A percentile compares a stretch with the other conserved stretches of the same genome.
These are phyloP conservation scores for Rhodamnia argentea DNA, from an alignment of 345 rosid genomes.

Conservation along the genomic window DNA sequence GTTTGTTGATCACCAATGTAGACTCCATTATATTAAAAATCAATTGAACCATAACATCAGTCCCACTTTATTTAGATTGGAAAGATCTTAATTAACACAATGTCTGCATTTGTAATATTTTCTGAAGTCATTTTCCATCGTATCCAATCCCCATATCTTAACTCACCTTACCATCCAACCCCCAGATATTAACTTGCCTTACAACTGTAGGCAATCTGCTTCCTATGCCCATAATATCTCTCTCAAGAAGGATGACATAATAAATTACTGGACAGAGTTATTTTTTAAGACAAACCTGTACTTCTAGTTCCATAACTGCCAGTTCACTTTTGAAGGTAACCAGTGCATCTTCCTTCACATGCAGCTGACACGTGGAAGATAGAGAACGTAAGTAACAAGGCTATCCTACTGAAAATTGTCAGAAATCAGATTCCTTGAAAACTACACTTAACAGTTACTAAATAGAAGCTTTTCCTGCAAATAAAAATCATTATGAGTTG, in stretches of 20 bases:
- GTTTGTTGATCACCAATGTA: background rate
- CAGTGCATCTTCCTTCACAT: constrained; percentile 43
- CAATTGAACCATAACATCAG: background rate
- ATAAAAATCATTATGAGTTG: background rate
- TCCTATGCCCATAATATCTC: background rate
- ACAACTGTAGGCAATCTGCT: background rate
- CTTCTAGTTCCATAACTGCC: constrained; percentile 72
- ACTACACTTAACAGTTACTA: background rate
- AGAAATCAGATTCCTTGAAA: background rate
- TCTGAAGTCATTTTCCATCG: background rate
- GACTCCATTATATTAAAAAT: background rate
- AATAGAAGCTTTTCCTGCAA: background rate
- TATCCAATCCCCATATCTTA: background rate
- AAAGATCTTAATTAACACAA: background rate
- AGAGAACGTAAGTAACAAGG: background rate
- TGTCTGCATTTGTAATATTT: background rate
- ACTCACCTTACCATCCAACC: background rate
- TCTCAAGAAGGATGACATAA: background rate
- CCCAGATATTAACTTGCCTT: background rate
- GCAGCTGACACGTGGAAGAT: constrained; percentile 31
- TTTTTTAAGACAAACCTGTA: constrained; percentile 38
- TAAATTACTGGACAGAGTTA: background rate
- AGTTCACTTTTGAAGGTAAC: constrained; percentile 64
- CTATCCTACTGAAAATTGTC: background rate
- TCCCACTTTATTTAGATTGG: background rate